Base-by-base conservation (phyloP, 1,139 yeast genomes). In the Protomyces pachydermus region DNA sequence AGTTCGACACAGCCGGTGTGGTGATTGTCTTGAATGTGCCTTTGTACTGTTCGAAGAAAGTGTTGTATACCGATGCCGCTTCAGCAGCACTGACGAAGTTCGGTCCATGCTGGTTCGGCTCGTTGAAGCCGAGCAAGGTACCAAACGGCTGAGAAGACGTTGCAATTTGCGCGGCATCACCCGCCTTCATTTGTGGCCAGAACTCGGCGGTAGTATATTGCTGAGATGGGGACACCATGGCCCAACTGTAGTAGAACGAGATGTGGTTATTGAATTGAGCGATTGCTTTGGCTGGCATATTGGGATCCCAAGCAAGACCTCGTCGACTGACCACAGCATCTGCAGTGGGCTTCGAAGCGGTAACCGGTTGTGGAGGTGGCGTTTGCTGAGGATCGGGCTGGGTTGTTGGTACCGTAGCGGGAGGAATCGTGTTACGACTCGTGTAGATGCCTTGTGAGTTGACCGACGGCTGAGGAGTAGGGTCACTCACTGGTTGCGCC, bases 1-100 rank as follows among this genome's bases (percentile, higher is more conserved):
- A 38, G 35, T 61, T 61, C 25, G 61, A 46, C 37, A 55, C 39
- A 9, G 48, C 56, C 14, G 65, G 65, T 12, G 55, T 37, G 10
- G 37, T 32, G 34, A 61, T 53, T 12, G 23, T 28, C 12, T 48
- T 34, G 23, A 61, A 3, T 5, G 12, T 18, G 23, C 48, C 48
- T 18, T 42, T n/a, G 23, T 42, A 28, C 5, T 4, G 8, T 4
- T 4, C 8, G 32, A 28, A 6, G 8, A 28, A 28, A 4, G 5
- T 1, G 32, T 28, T 28, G 32, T 28, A 28, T 28, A 4, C 1
- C 8, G 9, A 4, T 28, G 32, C 32, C 32, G 8, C 8, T 2
- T 28, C 23, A 20, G 23, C 23, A 20, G 23, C 23, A 20, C 23
- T 20, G 23, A 20, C 23, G 23, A 20, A 3, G 23, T 20, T 20